Conservation (phyloP, 148 eudicot genomes). For the Cornus suecica region DNA sequence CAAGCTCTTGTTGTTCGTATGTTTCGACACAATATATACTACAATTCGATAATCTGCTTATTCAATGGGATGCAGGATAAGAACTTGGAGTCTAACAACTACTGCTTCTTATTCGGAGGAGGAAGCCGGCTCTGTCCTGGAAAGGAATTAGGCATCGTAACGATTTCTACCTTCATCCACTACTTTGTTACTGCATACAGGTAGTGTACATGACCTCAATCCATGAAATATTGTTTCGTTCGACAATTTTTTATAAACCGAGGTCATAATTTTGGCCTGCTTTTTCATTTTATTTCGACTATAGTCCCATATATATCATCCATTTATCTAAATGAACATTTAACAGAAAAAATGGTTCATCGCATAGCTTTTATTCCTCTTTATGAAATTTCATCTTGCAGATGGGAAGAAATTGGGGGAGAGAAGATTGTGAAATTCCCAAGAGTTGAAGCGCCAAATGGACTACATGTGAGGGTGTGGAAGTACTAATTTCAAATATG, state of each 20-base stretch:
- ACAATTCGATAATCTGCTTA: neutral
- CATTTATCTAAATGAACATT: too few species aligned
- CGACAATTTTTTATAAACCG: neutral
- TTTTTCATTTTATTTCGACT: too few species aligned
- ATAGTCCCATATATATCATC: too few species aligned
- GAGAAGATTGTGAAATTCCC: constrained; percentile 51
- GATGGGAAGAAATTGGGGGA: constrained; percentile 45
- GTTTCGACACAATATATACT: neutral
- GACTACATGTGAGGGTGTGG: constrained; percentile 35
- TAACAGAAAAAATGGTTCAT: too few species aligned
- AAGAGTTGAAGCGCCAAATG: constrained; percentile 52
- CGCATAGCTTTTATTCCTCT: too few species aligned
- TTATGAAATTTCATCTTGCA: constrained; percentile 4
- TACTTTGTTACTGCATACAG: constrained; percentile 79
- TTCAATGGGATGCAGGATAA: constrained; percentile 38
- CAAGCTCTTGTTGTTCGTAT: neutral
- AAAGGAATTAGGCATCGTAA: constrained; percentile 66
- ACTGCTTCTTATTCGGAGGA: constrained; percentile 68
- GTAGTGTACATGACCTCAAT: constrained; percentile 18
- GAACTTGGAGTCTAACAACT: constrained; percentile 53
- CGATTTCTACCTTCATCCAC: constrained; percentile 67
- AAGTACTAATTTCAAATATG: constrained; percentile 15
- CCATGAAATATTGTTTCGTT: neutral
- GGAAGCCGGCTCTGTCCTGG: constrained; percentile 78
- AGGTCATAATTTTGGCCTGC: too few species aligned